These are phyloP conservation scores for Dipodascopsis tothii DNA, from an alignment of 805 yeast species.

Conservation along the genomic window DNA sequence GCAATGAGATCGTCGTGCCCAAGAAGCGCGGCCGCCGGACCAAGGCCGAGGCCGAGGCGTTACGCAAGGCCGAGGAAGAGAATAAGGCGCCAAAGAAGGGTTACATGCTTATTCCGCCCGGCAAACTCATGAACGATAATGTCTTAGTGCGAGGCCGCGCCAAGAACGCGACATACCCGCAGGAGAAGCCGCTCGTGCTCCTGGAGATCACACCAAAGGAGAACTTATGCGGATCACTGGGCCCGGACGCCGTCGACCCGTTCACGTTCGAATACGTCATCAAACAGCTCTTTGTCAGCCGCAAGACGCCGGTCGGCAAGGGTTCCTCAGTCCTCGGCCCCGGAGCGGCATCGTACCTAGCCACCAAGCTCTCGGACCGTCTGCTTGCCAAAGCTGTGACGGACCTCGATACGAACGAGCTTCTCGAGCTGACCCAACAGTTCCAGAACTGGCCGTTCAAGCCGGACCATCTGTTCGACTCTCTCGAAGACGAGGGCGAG, in stretches of 20 bases:
- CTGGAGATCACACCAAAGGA: constrained; percentile 50
- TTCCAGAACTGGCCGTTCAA: constrained; percentile 81
- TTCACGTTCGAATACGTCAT: constrained; percentile 63
- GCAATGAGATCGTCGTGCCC: not conserved
- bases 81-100: constrained; percentile 4
- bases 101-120: not conserved
- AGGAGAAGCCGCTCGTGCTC: constrained; percentile 39
- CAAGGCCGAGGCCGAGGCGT: constrained; percentile 3
- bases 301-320: constrained; percentile 40
- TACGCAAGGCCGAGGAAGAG: not conserved
- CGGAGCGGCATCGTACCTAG: constrained; percentile 51
- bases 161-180: not conserved
- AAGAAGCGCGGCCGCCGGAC: constrained; percentile 14
- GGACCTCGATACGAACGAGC: constrained; percentile 50
- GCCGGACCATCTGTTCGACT: constrained; percentile 45
- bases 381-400: constrained; percentile 41
- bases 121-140: not conserved
- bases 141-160: constrained; percentile 29
- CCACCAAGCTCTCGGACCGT: constrained; percentile 25
- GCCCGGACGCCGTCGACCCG: constrained; percentile 34
- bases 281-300: constrained; percentile 49
- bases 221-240: constrained; percentile 23
- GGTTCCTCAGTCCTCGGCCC: constrained; percentile 60
- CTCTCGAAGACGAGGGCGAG: constrained; percentile 33
- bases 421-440: constrained; percentile 41